Conservation (phyloP, 2,329 filamentous ascomycete genomes). For the Microdochium trichocladiopsis region DNA sequence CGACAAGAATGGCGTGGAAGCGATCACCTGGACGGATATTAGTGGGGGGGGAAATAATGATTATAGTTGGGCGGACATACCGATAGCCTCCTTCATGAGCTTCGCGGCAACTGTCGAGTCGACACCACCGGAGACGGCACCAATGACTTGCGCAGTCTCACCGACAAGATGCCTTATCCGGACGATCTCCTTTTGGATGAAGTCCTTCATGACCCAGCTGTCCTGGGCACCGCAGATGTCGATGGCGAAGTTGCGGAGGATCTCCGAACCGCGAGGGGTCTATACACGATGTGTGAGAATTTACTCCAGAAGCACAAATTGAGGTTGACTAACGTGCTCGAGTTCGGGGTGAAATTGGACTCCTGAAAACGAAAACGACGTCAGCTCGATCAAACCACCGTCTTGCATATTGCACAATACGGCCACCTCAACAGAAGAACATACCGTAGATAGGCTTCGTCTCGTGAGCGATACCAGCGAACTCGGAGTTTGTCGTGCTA, state of each 20-base stretch:
- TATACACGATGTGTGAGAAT: slow-evolving; percentile 34
- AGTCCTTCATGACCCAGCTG: slow-evolving; percentile 83
- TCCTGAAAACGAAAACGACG: slow-evolving; percentile 25
- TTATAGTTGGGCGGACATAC: slow-evolving; percentile 8
- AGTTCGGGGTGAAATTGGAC: slow-evolving; percentile 85
- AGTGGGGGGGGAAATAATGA: not conserved
- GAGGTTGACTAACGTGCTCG: slow-evolving; percentile 1
- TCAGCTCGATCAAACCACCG: too few species aligned
- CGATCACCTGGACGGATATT: slow-evolving; percentile 47
- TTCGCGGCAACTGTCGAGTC: slow-evolving; percentile 83
- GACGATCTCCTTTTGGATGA: slow-evolving; percentile 71
- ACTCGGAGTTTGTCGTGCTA: slow-evolving; percentile 68
- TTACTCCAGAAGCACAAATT: not conserved
- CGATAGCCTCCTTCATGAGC: slow-evolving; percentile 80
- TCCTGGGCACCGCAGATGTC: slow-evolving; percentile 70
- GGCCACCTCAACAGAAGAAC: slow-evolving; percentile 3
- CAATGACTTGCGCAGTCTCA: slow-evolving; percentile 65
- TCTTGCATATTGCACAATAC: not conserved
- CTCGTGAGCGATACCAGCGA: slow-evolving; percentile 70
- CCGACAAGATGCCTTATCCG: slow-evolving; percentile 80
- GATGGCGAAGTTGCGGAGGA: slow-evolving; percentile 79
- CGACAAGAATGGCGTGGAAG: slow-evolving; percentile 78
- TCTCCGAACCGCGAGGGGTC: slow-evolving; percentile 59
- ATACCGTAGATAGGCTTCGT: slow-evolving; percentile 61
- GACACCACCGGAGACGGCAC: slow-evolving; percentile 73